Conservation (phyloP, 441 rosid species). For the Omphalea diandra region DNA sequence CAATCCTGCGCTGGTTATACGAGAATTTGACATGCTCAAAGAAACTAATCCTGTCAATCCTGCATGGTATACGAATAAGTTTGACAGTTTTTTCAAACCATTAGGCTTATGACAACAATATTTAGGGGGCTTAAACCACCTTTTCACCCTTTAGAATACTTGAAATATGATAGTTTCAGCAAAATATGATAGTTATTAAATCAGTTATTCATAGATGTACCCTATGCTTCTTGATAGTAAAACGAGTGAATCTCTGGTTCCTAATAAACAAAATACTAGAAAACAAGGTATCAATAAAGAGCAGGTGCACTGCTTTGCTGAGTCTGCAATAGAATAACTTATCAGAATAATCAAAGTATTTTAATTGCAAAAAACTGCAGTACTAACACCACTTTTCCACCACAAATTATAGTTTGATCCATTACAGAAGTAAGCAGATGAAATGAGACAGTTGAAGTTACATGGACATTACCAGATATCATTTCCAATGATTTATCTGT, state of each 20-base stretch:
- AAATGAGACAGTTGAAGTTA: not conserved
- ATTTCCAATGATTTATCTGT: conserved; percentile 83
- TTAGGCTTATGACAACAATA: too few relatives aligned
- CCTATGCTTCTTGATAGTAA: not conserved
- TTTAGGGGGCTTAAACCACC: not conserved
- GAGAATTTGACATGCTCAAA: conserved; percentile 77
- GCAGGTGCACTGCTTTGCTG: too few relatives aligned
- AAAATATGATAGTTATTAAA: not conserved
- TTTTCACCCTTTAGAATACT: not conserved
- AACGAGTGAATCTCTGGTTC: not conserved
- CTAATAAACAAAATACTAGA: not conserved
- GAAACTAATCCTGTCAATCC: conserved; percentile 81
- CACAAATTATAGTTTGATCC: too few relatives aligned
- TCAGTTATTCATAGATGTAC: not conserved
- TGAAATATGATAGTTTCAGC: not conserved
- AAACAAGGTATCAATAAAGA: not conserved
- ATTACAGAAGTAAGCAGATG: not conserved
- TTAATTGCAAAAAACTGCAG: too few relatives aligned
- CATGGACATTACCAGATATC: conserved; percentile 62
- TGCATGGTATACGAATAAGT: too few relatives aligned
- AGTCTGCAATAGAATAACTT: not conserved
- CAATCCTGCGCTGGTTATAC: conserved; percentile 69
- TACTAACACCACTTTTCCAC: too few relatives aligned
- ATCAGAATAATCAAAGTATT: not conserved
- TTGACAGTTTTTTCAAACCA: too few relatives aligned